These are phyloP conservation scores for Fusarium burgessii DNA, from an alignment of 2,329 filamentous ascomycete genomes.

Conservation along the genomic window DNA sequence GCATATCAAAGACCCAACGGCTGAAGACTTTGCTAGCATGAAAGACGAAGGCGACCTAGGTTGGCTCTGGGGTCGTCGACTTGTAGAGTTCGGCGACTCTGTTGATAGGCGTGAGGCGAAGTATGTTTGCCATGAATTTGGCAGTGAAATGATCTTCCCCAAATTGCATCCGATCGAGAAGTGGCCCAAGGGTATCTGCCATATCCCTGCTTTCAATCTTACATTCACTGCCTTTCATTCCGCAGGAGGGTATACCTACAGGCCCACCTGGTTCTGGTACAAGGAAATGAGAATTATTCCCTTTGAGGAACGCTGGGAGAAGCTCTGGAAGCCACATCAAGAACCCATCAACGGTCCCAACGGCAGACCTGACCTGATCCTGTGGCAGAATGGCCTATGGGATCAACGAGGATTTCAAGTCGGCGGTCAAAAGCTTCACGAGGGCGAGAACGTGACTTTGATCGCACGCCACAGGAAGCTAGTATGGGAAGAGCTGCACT, in stretches of 20 bases:
- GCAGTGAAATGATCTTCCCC: slow-evolving; percentile 2
- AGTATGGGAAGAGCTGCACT: slow-evolving; percentile 7
- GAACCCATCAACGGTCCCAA: background rate
- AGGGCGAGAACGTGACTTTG: background rate
- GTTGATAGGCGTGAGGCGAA: slow-evolving; percentile 1
- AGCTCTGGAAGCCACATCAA: background rate
- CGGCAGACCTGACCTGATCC: background rate
- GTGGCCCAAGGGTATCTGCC: slow-evolving; percentile 4
- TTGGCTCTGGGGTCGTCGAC: slow-evolving; percentile 4
- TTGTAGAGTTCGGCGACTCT: slow-evolving; percentile 11
- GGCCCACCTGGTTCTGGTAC: slow-evolving; percentile 8
- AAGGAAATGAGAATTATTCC: slow-evolving; percentile 3
- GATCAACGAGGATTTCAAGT: slow-evolving; percentile 5
- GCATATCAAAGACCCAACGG: background rate
- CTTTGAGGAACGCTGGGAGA: slow-evolving; percentile 8
- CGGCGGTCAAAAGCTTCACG: background rate
- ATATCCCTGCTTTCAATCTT: background rate
- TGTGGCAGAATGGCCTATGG: slow-evolving; percentile 9
- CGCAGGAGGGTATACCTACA: background rate
- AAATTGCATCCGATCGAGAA: background rate
- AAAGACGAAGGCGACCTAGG: background rate
- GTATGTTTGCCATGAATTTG: slow-evolving; percentile 6
- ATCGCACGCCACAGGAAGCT: background rate
- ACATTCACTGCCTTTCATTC: slow-evolving; percentile 2
- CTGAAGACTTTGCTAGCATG: background rate